Evolutionary conservation across 179 eudicot species (phyloP), one percentile per base, ranked within the genome.

Genomic region (Heliamphora ciliata): DNA sequence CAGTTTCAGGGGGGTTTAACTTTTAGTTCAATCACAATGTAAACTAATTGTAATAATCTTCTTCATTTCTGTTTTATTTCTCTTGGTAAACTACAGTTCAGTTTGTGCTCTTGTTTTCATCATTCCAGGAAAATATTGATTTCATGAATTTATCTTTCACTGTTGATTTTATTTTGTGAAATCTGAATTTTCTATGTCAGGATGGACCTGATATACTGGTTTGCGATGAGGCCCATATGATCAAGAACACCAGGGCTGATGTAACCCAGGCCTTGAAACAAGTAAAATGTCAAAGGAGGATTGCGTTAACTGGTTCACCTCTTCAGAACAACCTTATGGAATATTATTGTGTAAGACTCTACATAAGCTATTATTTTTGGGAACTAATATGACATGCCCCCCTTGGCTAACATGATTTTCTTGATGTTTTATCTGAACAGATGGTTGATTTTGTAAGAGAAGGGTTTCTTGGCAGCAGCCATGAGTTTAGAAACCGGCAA

Each of bases 381-480:
- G 17, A 55, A 79, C 66, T 52, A n/a, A n/a, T 40, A 68, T 40
- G 76, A 13, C 52, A 8, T 55, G 61, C 66, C 72, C 66, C 72
- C 52, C 51, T 81, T 81, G n/a, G 1, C 46, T 60, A 2, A 47
- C 44, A 61, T 83, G 74, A 65, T 79, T 70, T 7, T 74, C 66
- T 74, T 68, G 58, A 68, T 8, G 80, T 81, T 76, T 80, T 77
- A 31, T 84, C 18, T 81, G 51, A 46, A 74, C 94, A 97, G 99
- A 97, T 97, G 99, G 99, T 97, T 81, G 98, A 97, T 88, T 97
- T 97, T 90, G 99, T 97, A 58, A 88, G 99, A 82, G 98, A 97
- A 89, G 99, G 99, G 81, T 93, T 94, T 84, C 94, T 97, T 72
- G 99, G 99, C 63, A 93, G 97, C 87, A 92, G 92, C 88, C 97